Conservation (phyloP, 2,329 filamentous ascomycete genomes). For the Paramyrothecium sp. region DNA sequence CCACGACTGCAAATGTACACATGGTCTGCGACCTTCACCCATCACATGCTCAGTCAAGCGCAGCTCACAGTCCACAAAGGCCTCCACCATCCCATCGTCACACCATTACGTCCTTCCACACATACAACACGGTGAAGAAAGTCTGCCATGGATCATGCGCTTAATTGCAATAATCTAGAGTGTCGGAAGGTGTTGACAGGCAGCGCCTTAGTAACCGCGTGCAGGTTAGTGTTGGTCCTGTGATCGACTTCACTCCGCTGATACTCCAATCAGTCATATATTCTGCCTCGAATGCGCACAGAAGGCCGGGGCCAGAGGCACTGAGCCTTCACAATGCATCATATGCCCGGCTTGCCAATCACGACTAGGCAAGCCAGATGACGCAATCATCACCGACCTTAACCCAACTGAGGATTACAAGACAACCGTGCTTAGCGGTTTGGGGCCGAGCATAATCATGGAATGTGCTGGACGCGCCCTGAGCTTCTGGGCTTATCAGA, state of each 20-base stretch:
- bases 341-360: constrained; percentile 76
- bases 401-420: constrained; percentile 88
- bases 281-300: constrained; percentile 79
- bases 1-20: too few relatives aligned
- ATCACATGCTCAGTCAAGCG: too few relatives aligned
- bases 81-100: too few relatives aligned
- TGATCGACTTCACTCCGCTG: constrained; percentile 2
- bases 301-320: constrained; percentile 56
- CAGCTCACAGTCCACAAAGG: too few relatives aligned
- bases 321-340: constrained; percentile 31
- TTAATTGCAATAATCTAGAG: constrained; percentile 78
- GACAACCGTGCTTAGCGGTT: constrained; percentile 77
- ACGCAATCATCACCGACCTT: constrained; percentile 69
- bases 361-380: constrained; percentile 67
- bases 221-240: constrained; percentile 58
- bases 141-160: constrained; percentile 64
- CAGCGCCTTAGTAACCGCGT: constrained; percentile 81
- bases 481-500: constrained; percentile 85
- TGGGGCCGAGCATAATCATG: constrained; percentile 79
- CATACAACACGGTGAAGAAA: too few relatives aligned
- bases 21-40: too few relatives aligned
- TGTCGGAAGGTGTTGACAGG: constrained; percentile 70
- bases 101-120: too few relatives aligned
- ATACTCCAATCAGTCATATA: constrained; percentile 63
- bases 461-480: constrained; percentile 80